Percentiles rank a stretch among this genome's conserved stretches.
phyloP scores from a whole-genome alignment of 2,329 filamentous ascomycete genomes.

The Hypoxylon sp. region DNA sequence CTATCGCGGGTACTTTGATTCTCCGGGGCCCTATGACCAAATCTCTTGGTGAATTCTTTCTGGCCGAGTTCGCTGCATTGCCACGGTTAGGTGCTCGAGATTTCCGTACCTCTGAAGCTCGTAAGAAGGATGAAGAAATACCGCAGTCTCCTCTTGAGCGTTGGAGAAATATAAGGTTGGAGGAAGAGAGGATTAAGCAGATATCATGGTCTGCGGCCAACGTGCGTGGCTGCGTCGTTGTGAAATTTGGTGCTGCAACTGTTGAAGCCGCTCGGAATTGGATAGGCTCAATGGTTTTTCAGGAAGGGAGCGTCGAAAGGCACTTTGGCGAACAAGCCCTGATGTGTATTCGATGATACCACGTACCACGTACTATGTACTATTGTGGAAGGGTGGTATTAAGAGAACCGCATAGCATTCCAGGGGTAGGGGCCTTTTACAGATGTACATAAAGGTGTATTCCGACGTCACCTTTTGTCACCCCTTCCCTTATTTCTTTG shows the following conservation, averaged over 20 bases:
- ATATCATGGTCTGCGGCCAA: slow-evolving; percentile 87
- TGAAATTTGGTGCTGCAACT: slow-evolving; percentile 89
- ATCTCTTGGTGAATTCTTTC: slow-evolving; percentile 78
- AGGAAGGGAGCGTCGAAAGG: slow-evolving; percentile 79
- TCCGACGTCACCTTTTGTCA: no score
- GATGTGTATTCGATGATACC: slow-evolving; percentile 75
- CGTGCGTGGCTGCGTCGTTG: slow-evolving; percentile 85
- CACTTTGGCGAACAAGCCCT: slow-evolving; percentile 86
- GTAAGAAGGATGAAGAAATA: slow-evolving; percentile 59
- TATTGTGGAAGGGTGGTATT: no score
- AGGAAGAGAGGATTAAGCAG: slow-evolving; percentile 70
- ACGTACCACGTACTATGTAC: neutral
- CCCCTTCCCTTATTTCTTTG: no score
- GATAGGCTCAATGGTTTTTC: slow-evolving; percentile 80
- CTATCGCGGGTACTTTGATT: slow-evolving; percentile 87
- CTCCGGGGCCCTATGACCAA: slow-evolving; percentile 81
- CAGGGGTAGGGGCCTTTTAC: no score
- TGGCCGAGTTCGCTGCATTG: slow-evolving; percentile 81
- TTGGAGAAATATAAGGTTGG: slow-evolving; percentile 71
- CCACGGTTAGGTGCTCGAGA: slow-evolving; percentile 87
- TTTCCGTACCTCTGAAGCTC: slow-evolving; percentile 71
- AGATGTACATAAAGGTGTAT: neutral
- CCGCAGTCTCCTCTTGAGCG: slow-evolving; percentile 60
- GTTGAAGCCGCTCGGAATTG: slow-evolving; percentile 87
- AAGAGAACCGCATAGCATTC: no score